Conservation (phyloP, 2,329 filamentous ascomycete species). For the Pseudocercospora ulei region DNA sequence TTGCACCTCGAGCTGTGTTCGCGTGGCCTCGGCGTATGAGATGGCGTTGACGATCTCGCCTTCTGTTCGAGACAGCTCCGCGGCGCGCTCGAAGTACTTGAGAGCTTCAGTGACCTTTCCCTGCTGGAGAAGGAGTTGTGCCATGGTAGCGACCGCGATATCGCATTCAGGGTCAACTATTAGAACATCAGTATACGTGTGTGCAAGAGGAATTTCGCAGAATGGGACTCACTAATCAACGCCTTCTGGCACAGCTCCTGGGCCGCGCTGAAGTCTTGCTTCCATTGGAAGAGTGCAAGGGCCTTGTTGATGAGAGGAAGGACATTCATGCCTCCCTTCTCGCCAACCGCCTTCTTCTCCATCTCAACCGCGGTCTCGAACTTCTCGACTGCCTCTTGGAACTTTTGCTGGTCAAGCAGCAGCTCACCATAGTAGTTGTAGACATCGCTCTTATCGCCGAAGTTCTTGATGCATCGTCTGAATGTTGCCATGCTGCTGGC, state of each 20-base stretch:
- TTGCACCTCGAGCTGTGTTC: slow-evolving; percentile 75
- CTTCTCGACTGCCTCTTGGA: slow-evolving; percentile 88
- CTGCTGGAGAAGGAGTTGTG: slow-evolving; percentile 91
- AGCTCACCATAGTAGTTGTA: slow-evolving; percentile 99
- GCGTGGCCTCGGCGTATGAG: slow-evolving; percentile 91
- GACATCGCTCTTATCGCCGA: slow-evolving; percentile 88
- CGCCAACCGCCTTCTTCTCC: slow-evolving; percentile 64
- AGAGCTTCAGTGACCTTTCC: slow-evolving; percentile 93
- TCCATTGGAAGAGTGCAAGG: slow-evolving; percentile 93
- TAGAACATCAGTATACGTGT: slow-evolving; percentile 33
- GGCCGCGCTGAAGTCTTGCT: slow-evolving; percentile 87
- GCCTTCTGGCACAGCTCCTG: slow-evolving; percentile 97
- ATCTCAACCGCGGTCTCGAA: slow-evolving; percentile 98
- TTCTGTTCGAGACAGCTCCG: slow-evolving; percentile 86
- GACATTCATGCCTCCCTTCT: slow-evolving; percentile 93
- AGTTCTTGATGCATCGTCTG: slow-evolving; percentile 95
- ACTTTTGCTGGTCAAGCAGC: slow-evolving; percentile 92
- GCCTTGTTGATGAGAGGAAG: slow-evolving; percentile 98
- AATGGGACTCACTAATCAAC: slow-evolving; percentile 66
- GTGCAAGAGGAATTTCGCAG: too few species aligned
- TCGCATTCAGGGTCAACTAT: slow-evolving; percentile 95
- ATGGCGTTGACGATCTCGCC: slow-evolving; percentile 93
- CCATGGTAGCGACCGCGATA: slow-evolving; percentile 97
- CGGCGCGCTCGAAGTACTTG: slow-evolving; percentile 92
- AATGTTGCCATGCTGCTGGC: slow-evolving; percentile 98